phyloP scores from a whole-genome alignment of 2,329 filamentous ascomycete species.

The Didymella pinodella region DNA sequence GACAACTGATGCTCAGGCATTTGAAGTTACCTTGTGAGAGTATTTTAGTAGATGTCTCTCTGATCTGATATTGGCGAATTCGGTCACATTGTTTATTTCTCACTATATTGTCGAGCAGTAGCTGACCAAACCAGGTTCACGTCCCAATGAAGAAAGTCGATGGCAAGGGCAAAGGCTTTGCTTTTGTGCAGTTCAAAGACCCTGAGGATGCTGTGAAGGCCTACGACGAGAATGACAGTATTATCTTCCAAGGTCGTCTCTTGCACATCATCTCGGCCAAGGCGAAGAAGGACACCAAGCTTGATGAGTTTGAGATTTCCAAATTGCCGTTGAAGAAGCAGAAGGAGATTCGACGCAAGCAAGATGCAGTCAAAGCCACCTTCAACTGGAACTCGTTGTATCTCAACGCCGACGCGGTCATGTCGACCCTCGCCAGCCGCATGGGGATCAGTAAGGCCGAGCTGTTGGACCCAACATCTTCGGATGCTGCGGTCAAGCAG shows the following conservation, averaged over 20 bases:
- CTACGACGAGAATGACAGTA: slow-evolving; percentile 80
- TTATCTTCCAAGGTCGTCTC: slow-evolving; percentile 89
- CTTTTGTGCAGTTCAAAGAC: slow-evolving; percentile 81
- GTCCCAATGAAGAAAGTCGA: slow-evolving; percentile 75
- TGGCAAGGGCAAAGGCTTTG: slow-evolving; percentile 86
- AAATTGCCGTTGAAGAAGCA: slow-evolving; percentile 96
- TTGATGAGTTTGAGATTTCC: slow-evolving; percentile 89
- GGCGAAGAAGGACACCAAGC: slow-evolving; percentile 78
- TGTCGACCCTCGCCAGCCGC: slow-evolving; percentile 84
- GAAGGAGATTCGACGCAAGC: slow-evolving; percentile 84
- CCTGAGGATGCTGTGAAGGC: slow-evolving; percentile 78
- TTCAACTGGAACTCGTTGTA: slow-evolving; percentile 99
- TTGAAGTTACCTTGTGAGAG: slow-evolving; percentile 90
- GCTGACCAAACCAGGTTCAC: slow-evolving; percentile 73
- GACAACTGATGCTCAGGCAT: slow-evolving; percentile 96
- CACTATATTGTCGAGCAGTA: slow-evolving; percentile 3
- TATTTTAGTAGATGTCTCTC: slow-evolving; percentile 99
- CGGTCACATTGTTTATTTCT: not conserved
- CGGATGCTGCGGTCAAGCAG: slow-evolving; percentile 94
- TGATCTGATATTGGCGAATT: slow-evolving; percentile 70
- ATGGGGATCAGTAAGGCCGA: slow-evolving; percentile 91
- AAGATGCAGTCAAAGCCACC: slow-evolving; percentile 75
- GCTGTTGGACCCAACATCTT: slow-evolving; percentile 91
- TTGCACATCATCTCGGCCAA: slow-evolving; percentile 88
- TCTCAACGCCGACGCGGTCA: slow-evolving; percentile 93